phyloP scores from a whole-genome alignment of 345 rosid species.

The Zanthoxylum bungeanum region DNA sequence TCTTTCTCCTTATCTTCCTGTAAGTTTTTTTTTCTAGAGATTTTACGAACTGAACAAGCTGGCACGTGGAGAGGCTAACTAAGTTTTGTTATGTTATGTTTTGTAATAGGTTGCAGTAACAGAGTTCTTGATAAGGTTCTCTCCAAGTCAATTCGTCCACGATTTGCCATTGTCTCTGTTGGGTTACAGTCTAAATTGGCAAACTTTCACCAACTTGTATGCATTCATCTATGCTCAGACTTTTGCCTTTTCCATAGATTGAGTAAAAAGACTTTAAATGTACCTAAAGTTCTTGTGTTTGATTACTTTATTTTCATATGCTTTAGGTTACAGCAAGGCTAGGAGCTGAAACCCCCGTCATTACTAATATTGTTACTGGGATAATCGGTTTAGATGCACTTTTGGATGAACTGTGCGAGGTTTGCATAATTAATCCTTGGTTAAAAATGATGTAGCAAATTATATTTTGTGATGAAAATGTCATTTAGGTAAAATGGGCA shows the following conservation, averaged over 20 bases:
- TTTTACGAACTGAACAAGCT: no score
- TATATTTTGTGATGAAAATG: neutral
- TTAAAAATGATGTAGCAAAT: neutral
- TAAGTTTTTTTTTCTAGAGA: constrained; percentile 26
- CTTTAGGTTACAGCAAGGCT: constrained; percentile 21
- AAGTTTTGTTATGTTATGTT: neutral
- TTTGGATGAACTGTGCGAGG: constrained; percentile 22
- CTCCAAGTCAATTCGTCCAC: no score
- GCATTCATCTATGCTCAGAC: neutral
- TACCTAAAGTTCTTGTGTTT: neutral
- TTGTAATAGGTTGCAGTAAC: constrained; percentile 42
- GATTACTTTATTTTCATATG: neutral
- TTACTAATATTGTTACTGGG: constrained; percentile 25
- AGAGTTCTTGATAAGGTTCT: constrained; percentile 61
- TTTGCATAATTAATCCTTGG: neutral
- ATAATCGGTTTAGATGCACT: constrained; percentile 29
- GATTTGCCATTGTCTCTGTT: no score
- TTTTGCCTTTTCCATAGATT: no score
- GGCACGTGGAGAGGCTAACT: neutral
- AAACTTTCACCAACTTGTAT: constrained; percentile 24
- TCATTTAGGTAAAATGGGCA: constrained; percentile 22
- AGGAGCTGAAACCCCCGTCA: constrained; percentile 20
- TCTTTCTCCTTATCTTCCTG: constrained; percentile 31
- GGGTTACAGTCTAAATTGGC: constrained; percentile 30
- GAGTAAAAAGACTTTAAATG: no score